Base-by-base conservation (phyloP, 129 eudicot species). In the Glebionis coronaria region DNA sequence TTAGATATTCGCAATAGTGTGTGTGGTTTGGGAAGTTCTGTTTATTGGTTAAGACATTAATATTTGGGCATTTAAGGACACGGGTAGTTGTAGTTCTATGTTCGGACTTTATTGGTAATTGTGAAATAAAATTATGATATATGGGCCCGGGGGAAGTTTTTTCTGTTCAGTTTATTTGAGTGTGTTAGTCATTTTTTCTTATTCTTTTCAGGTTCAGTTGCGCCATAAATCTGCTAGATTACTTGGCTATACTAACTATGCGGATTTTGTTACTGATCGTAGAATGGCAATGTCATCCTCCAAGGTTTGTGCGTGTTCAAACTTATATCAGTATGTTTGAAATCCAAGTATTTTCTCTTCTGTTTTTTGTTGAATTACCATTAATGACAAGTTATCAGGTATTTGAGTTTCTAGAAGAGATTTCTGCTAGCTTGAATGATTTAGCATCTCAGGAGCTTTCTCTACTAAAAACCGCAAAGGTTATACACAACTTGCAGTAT, bases 271-370 rank as follows among this genome's bases (percentile, higher is more conserved):
- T 61, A 73, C 78, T 60, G 73, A 82, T 64, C 75, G 49, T 61
- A 82, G 97, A 80, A 93, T 93, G 99, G 97, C 90, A 71, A 89
- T 79, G 70, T 86, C 95, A 19, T 89, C 95, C 12, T 72, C 88
- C n/a, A 93, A 89, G 97, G 99, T 93, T 63, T 61, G 87, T 45
- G 53, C 62, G 63, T 28, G 69, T 50, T 42, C 69, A 59, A 59
- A 67, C 52, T 40, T 16, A 55, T 44, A 29, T 65, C 25, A 21
- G 46, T 25, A 61, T 64, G 69, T 40, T 44, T 44, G 11, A 20
- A 55, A 29, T 8, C 18, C 16, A 20, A 44, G 15, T 59, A 49
- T 35, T 35, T 35, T 35, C 40, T 35, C 9, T 35, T 35, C 40
- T 35, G 40, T 35, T 35, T 31, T 35, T 35, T 9, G 40, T 35